Evolutionary conservation across 2,329 filamentous ascomycete species (phyloP).

Genomic region (Coniochaeta ligniaria): DNA sequence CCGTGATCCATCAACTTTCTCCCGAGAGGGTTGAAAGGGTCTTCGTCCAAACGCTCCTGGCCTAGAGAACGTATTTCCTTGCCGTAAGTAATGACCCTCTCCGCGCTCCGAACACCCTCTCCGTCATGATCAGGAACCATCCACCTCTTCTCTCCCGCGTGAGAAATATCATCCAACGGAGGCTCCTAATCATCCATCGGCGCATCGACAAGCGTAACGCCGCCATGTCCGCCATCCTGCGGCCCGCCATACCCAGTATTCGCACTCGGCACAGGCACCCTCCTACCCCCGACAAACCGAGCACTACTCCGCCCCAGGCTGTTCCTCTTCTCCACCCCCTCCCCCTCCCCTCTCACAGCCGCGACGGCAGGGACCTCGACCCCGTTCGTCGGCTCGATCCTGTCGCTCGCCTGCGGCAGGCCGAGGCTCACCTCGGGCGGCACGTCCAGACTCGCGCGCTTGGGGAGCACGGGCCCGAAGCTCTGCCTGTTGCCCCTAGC

Average conservation of each 20-base stretch:
- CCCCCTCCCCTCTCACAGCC: slow-evolving; percentile 13
- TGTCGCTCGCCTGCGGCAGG: slow-evolving; percentile 19
- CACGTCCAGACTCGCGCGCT: slow-evolving; percentile 73
- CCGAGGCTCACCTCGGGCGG: slow-evolving; percentile 50
- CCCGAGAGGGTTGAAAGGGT: too few species aligned
- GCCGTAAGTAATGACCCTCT: too few species aligned
- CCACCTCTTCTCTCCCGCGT: background rate
- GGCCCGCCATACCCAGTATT: background rate
- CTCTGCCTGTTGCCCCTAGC: slow-evolving; percentile 35
- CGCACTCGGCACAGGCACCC: background rate
- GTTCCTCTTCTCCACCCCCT: slow-evolving; percentile 52
- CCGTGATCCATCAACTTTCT: too few species aligned
- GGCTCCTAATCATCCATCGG: slow-evolving; percentile 64
- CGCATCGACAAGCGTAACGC: slow-evolving; percentile 65
- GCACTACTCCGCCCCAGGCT: slow-evolving; percentile 49
- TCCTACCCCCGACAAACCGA: slow-evolving; percentile 40
- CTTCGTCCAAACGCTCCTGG: too few species aligned
- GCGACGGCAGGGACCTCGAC: slow-evolving; percentile 16
- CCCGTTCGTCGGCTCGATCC: slow-evolving; percentile 29
- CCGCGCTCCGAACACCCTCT: background rate
- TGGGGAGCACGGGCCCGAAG: slow-evolving; percentile 43
- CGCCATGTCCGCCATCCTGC: slow-evolving; percentile 32
- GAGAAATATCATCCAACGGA: background rate
- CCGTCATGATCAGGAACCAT: too few species aligned
- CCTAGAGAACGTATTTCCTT: too few species aligned